phyloP scores from a whole-genome alignment of 495 filamentous ascomycete genomes.

The Corynascus novoguineensis region DNA sequence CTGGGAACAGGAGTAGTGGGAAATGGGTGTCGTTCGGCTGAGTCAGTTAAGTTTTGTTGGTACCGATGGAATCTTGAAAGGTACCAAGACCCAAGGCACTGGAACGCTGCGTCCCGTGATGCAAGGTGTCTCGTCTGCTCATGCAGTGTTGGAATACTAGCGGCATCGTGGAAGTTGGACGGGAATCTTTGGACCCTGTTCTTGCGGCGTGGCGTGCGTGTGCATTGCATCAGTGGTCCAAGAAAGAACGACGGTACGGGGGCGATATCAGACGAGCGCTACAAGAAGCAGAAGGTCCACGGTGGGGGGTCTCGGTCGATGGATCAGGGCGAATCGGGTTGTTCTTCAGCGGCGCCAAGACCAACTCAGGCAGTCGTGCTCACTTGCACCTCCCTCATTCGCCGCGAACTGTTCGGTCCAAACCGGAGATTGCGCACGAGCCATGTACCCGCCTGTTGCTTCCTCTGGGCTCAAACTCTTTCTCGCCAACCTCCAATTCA shows the following conservation, averaged over 20 bases:
- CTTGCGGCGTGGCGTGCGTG: not conserved
- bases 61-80: not conserved
- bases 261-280: not conserved
- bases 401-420: not conserved
- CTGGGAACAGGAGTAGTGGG: too few species aligned
- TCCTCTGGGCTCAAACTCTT: too few species aligned
- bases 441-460: too few species aligned
- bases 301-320: constrained; percentile 14
- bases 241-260: not conserved
- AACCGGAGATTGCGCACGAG: not conserved
- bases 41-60: not conserved
- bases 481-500: too few species aligned
- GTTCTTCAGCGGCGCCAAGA: not conserved
- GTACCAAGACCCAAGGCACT: not conserved
- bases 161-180: too few species aligned
- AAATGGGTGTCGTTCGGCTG: too few species aligned
- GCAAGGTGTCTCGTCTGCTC: not conserved
- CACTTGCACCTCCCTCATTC: constrained; percentile 3
- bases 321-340: not conserved
- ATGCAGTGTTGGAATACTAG: too few species aligned
- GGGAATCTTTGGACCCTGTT: not conserved
- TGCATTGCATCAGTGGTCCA: not conserved
- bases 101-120: constrained; percentile 5
- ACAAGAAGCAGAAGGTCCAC: not conserved
- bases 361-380: not conserved